Base-by-base conservation (phyloP, 1,284 basidiomycete genomes). In the Sanghuangporus sanghuang region DNA sequence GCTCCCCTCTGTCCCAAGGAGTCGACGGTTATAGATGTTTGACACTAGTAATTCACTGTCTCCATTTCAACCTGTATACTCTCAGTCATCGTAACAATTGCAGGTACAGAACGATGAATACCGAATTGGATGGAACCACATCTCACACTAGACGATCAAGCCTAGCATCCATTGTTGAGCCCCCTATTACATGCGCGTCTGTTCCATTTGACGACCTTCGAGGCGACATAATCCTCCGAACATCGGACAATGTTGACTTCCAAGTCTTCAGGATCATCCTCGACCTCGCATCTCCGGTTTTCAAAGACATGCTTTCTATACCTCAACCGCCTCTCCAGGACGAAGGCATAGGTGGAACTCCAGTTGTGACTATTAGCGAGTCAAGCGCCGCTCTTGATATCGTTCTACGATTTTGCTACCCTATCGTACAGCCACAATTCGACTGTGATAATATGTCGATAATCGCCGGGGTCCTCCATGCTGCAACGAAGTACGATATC, bases 291-390 rank as follows among this genome's bases (percentile, higher is more conserved):
- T 65, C 64, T 1, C 60, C 55, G 6, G 27, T 62, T 8, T 62
- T 65, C 49, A 49, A 53, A 12, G 64, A 65, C 44, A 55, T 65
- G 54, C 40, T 65, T 38, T 57, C 60, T 44, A 42, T 65, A 14
- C 58, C 58, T 5, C 59, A 53, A 38, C 32, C 46, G 18, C 52
- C 16, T 18, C 9, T 23, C 16, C 23, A n/a, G 32, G 18, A n/a
- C 16, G 55, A 57, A 39, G 21, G 27, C 12, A 14, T 4, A 3
- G 23, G 27, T 9, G 21, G 21, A 18, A n/a, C 16, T 4, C 44
- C 44, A 46, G 16, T 46, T 18, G 21, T 46, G 7, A 16, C 44
- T 5, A 12, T 61, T 14, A 52, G 32, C 12, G 59, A 61, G 21
- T 11, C 59, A 8, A 53, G 46, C 12, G 7, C 36, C 27, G 27